Evolutionary conservation across 179 eudicot species (phyloP).

Genomic region (Kewa caespitosa): DNA sequence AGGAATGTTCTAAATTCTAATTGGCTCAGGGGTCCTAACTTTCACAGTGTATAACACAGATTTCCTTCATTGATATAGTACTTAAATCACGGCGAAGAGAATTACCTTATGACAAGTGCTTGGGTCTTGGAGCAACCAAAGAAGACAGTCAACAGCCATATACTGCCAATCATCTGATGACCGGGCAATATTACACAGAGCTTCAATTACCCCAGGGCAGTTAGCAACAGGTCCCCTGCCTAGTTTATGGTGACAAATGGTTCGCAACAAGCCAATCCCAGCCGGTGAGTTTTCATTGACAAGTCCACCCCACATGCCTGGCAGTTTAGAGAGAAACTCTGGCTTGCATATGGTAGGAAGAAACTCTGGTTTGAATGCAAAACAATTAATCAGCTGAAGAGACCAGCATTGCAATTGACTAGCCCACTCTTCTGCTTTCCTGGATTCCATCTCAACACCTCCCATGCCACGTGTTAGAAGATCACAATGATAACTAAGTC

Average conservation of each 20-base stretch:
- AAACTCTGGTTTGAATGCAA: slow-evolving; percentile 76
- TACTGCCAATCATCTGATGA: slow-evolving; percentile 92
- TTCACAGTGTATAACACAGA: background rate
- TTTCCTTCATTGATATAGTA: background rate
- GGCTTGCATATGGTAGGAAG: slow-evolving; percentile 69
- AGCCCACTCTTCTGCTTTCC: slow-evolving; percentile 92
- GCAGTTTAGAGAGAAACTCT: slow-evolving; percentile 63
- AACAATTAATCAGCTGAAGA: slow-evolving; percentile 77
- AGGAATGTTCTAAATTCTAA: background rate
- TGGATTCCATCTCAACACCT: slow-evolving; percentile 85
- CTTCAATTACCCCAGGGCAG: slow-evolving; percentile 67
- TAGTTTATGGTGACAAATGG: slow-evolving; percentile 75
- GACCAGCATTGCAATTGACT: slow-evolving; percentile 88
- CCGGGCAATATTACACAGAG: slow-evolving; percentile 74
- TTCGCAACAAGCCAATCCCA: slow-evolving; percentile 70
- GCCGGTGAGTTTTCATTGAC: slow-evolving; percentile 87
- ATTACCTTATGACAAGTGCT: slow-evolving; percentile 75
- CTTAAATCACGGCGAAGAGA: background rate
- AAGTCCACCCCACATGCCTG: slow-evolving; percentile 89
- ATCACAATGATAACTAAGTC: slow-evolving; percentile 78
- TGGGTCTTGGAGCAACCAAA: slow-evolving; percentile 83
- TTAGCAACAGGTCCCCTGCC: slow-evolving; percentile 77
- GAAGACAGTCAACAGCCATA: slow-evolving; percentile 85
- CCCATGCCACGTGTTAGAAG: slow-evolving; percentile 88
- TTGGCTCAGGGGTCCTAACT: background rate